A percentile compares a stretch with the other conserved stretches of the same genome.
Evolutionary conservation across 768 basidiomycete genomes (phyloP).

Genomic region (Termitomyces sp.): DNA sequence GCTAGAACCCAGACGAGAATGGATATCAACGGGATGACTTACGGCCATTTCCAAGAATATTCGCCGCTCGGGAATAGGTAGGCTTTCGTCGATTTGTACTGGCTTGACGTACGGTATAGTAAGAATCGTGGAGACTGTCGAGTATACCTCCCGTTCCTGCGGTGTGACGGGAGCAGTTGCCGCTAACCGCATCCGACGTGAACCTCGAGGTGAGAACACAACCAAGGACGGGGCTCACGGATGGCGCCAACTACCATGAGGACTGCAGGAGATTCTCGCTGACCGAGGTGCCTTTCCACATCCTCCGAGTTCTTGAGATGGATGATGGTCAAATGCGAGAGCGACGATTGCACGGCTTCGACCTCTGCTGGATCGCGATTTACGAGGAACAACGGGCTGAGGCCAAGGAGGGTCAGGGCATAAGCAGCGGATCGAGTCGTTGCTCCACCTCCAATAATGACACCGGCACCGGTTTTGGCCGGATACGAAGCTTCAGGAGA

Average conservation of each 20-base stretch:
- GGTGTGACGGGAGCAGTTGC: conserved; percentile 22
- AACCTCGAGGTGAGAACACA: background rate
- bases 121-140: conserved; percentile 23
- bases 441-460: conserved; percentile 33
- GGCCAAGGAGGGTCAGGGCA: conserved; percentile 46
- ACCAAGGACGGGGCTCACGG: conserved; percentile 15
- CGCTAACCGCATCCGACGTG: background rate
- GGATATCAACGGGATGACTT: background rate
- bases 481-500: conserved; percentile 17
- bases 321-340: conserved; percentile 22
- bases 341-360: conserved; percentile 18
- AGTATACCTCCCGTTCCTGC: conserved; percentile 27
- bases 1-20: background rate
- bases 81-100: conserved; percentile 2
- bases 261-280: conserved; percentile 15
- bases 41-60: conserved; percentile 32
- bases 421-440: conserved; percentile 31
- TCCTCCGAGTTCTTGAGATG: conserved; percentile 24
- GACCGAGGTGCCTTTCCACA: conserved; percentile 22
- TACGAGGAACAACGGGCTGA: conserved; percentile 38
- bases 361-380: conserved; percentile 28
- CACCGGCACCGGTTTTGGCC: conserved; percentile 16
- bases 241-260: conserved; percentile 31
- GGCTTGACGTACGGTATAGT: conserved; percentile 23
- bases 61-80: conserved; percentile 22